These are phyloP conservation scores for Castanopsis chinensis DNA, from an alignment of 306 rosid genomes.

Conservation along the genomic window DNA sequence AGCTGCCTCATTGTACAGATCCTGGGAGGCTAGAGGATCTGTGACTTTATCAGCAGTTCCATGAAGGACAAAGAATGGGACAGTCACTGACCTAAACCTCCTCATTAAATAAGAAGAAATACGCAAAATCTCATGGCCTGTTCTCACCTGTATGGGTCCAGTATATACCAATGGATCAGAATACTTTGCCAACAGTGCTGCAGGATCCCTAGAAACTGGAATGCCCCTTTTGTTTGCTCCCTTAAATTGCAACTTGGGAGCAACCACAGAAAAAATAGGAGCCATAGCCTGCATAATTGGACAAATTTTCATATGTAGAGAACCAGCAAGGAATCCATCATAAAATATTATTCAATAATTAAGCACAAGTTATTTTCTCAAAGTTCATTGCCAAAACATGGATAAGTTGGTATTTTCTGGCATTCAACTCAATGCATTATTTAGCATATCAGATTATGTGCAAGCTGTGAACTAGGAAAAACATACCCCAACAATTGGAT, in stretches of 20 bases:
- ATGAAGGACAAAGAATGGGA: conserved; percentile 95
- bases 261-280: conserved; percentile 80
- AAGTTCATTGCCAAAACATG: background rate
- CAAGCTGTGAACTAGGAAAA: background rate
- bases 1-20: conserved; percentile 75
- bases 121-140: conserved; percentile 90
- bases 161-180: conserved; percentile 97
- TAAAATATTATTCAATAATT: background rate
- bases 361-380: background rate
- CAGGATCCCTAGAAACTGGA: conserved; percentile 97
- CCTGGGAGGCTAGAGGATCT: conserved; percentile 87
- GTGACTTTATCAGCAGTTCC: conserved; percentile 98
- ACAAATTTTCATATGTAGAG: background rate
- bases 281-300: conserved; percentile 68
- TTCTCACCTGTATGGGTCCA: conserved; percentile 93
- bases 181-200: conserved; percentile 83
- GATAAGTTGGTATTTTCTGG: background rate
- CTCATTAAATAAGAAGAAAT: conserved; percentile 67
- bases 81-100: conserved; percentile 68
- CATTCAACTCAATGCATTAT: background rate
- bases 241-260: conserved; percentile 85
- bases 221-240: conserved; percentile 99
- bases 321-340: background rate
- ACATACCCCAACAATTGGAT: conserved; percentile 90
- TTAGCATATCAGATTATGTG: background rate